Conservation (phyloP, 2,329 filamentous ascomycete species). For the Penicillium sp. region DNA sequence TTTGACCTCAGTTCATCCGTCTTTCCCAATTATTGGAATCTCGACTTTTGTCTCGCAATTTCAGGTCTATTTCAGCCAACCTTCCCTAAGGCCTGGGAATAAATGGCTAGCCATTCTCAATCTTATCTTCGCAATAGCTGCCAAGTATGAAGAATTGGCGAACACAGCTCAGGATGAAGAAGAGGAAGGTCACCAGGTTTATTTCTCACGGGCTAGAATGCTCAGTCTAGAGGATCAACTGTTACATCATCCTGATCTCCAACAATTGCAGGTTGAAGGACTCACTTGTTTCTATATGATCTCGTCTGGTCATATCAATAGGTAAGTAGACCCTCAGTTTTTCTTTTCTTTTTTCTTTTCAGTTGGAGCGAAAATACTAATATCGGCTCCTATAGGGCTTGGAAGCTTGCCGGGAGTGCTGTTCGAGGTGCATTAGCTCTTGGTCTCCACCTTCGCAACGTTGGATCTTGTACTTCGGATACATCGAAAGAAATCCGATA, state of each 20-base stretch:
- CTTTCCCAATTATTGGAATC: constrained; percentile 50
- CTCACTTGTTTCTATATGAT: constrained; percentile 49
- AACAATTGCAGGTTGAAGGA: constrained; percentile 49
- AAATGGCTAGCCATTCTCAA: constrained; percentile 52
- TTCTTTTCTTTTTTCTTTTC: not conserved
- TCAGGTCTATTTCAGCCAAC: constrained; percentile 41
- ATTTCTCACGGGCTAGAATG: constrained; percentile 46
- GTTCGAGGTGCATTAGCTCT: constrained; percentile 46
- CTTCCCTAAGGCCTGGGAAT: constrained; percentile 40
- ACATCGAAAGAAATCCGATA: constrained; percentile 49
- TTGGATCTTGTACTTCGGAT: constrained; percentile 41
- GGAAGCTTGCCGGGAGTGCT: constrained; percentile 47
- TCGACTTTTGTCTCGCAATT: constrained; percentile 48
- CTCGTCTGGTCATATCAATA: constrained; percentile 47
- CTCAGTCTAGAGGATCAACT: constrained; percentile 45
- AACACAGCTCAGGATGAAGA: constrained; percentile 42
- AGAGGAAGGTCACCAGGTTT: constrained; percentile 44
- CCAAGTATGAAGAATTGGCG: constrained; percentile 44
- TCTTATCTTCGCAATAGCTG: constrained; percentile 49
- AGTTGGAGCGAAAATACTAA: constrained; percentile 3
- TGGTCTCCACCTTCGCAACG: constrained; percentile 48
- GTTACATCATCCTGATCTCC: constrained; percentile 47
- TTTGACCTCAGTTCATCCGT: constrained; percentile 47
- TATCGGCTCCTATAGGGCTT: constrained; percentile 37
- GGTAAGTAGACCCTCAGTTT: constrained; percentile 29